Percentiles rank a stretch among this genome's conserved stretches.
phyloP scores from a whole-genome alignment of 345 rosid species.

The Eucalyptus globulus region DNA sequence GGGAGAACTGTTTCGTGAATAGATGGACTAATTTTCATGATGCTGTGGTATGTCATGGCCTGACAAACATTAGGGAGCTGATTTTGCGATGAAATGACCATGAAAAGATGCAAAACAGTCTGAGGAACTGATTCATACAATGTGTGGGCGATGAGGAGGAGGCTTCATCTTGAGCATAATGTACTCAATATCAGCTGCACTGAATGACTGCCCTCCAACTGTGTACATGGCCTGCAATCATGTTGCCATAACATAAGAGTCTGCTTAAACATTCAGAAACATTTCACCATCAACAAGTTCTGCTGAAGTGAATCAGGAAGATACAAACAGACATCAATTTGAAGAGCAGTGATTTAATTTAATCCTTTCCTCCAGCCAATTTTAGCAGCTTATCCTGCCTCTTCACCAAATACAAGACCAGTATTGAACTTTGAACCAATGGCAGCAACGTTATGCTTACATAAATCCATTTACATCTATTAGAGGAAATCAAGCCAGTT shows the following conservation, averaged over 20 bases:
- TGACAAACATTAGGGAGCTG: not conserved
- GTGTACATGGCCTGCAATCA: slow-evolving; percentile 46
- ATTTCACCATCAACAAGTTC: not conserved
- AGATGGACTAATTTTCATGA: not conserved
- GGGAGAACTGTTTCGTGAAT: not conserved
- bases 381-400: not conserved
- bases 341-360: not conserved
- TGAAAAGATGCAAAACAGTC: not conserved
- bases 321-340: not conserved
- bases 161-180: slow-evolving; percentile 51
- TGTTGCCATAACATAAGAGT: not conserved
- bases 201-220: slow-evolving; percentile 42
- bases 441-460: not conserved
- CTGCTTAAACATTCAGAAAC: not conserved
- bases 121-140: slow-evolving; percentile 18
- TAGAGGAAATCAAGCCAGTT: not conserved
- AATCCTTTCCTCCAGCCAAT: not conserved
- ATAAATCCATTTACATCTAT: not conserved
- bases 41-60: not conserved
- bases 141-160: slow-evolving; percentile 42
- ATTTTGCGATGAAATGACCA: not conserved
- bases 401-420: not conserved
- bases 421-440: not conserved
- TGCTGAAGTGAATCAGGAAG: not conserved
- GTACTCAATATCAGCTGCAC: slow-evolving; percentile 52